These are phyloP conservation scores for Closterium sp. DNA, from an alignment of 139 green algal genomes.

Conservation along the genomic window DNA sequence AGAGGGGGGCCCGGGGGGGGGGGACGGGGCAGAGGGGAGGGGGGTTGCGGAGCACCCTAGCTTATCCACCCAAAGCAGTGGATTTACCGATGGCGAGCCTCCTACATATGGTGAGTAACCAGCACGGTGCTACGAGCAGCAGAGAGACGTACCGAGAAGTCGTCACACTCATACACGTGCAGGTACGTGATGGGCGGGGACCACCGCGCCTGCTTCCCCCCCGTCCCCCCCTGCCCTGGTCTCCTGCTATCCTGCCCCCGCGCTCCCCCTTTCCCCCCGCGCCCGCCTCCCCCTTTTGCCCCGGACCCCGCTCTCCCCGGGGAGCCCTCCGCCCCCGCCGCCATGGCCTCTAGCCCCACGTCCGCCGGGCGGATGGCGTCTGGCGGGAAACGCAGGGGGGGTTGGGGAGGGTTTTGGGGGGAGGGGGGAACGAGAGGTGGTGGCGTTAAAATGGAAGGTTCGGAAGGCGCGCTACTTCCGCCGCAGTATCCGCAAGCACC, in stretches of 20 bases:
- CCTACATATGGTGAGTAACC: too few relatives aligned
- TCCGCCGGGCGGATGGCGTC: background rate
- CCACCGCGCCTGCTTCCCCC: background rate
- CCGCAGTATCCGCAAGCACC: background rate
- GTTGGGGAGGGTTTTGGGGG: too few relatives aligned
- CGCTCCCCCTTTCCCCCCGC: background rate
- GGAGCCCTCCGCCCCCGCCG: background rate
- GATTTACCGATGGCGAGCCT: background rate
- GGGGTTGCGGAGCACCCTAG: background rate
- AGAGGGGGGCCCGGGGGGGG: too few relatives aligned
- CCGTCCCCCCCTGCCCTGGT: background rate
- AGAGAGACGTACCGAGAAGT: constrained; percentile 62
- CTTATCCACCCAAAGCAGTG: background rate
- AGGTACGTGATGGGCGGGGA: constrained; percentile 77
- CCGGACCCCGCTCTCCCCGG: background rate
- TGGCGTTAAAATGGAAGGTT: background rate
- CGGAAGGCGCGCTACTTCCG: background rate
- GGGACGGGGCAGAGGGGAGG: too few relatives aligned
- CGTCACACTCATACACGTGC: constrained; percentile 74
- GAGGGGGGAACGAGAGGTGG: background rate
- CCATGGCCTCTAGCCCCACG: background rate
- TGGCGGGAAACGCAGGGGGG: background rate
- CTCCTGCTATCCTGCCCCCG: background rate
- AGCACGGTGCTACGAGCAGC: too few relatives aligned
- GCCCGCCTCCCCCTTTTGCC: background rate